Evolutionary conservation across 2,329 filamentous ascomycete genomes (phyloP), one percentile per base, ranked within the genome.

Genomic region (Ophiostoma sp.): DNA sequence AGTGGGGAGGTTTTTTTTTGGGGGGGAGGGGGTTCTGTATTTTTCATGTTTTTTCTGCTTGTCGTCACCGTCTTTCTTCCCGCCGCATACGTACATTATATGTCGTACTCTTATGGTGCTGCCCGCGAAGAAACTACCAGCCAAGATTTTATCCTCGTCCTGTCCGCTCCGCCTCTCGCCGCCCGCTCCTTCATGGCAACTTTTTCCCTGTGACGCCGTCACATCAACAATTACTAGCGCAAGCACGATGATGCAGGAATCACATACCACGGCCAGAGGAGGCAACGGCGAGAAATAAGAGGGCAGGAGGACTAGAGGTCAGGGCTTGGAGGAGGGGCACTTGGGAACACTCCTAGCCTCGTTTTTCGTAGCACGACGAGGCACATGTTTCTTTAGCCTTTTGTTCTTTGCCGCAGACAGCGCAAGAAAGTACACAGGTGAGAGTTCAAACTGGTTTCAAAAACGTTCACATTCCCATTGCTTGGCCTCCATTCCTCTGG

Each of bases 1-100:
- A 17, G 61, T 64, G 61, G 64, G 39, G 64, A 33, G 31, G 8
- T 15, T 15, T 33, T 28, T 33, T 17, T 33, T 11, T 55, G n/a
- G n/a, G n/a, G n/a, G n/a, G n/a, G n/a, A n/a, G n/a, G n/a, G n/a
- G n/a, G n/a, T 25, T 7, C 22, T 25, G n/a, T 25, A 55, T 28
- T 33, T 17, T 33, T 11, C 22, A 7, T 59, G 6, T 59, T 59
- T 31, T 8, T 19, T 31, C 59, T 25, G 7, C n/a, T 55, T 28
- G 28, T 45, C 19, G 66, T 69, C 66, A 31, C 66, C 45, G 28
- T 69, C 66, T 36, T 69, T 69, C 48, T 25, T 63, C 3, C 25
- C 28, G 12, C 19, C 11, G n/a, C 36, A 45, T 64, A 64, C 28
- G 61, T 64, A 64, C 22, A 25, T 48, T 42, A 64, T 42, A 64